Base-by-base conservation (phyloP, 2,329 filamentous ascomycete species). In the Exophiala mesophila region DNA sequence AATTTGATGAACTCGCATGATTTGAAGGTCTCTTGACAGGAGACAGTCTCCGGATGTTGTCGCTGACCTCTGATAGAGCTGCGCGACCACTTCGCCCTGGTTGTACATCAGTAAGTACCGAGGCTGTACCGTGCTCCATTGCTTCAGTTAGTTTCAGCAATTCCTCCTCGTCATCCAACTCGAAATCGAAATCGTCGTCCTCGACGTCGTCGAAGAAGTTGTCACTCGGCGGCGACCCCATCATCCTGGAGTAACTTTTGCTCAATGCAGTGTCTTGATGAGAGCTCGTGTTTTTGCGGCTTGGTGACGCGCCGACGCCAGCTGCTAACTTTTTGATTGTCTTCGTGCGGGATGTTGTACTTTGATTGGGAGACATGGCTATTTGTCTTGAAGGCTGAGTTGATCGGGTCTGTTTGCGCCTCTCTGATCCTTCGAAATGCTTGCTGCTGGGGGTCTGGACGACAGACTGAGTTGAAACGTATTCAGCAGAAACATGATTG, bases 121-220 rank as follows among this genome's bases (percentile, higher is more conserved):
- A 30, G n/a, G 16, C 32, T 28, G 7, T 42, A 23, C 7, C 51
- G 36, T 61, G 56, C 16, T 67, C 60, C 21, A 68, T 56, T 44
- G 59, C 53, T 30, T 64, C 61, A n/a, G 61, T 62, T 26, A 54
- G 63, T 39, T 71, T 64, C n/a, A 70, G 56, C 56, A 72, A 65
- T 20, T 70, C 67, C 38, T 67, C 64, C 45, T 71, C 68, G 36
- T 66, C 65, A 23, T 61, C 61, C 45, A 56, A 37, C 16, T 65
- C 63, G 43, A 64, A 58, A 24, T 67, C 66, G 50, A 69, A 69
- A 13, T 70, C 67, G 39, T 67, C 60, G 23, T 26, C 23, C 39
- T 67, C 60, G 23, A 7, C 23, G 16, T 58, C 38, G 16, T 48
- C 42, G 21, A 46, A 41, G 1, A 39, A 36, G 13, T 37, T 26